These are phyloP conservation scores for Edaphochlamys debaryana DNA, from an alignment of 139 green algal genomes.

Conservation along the genomic window DNA sequence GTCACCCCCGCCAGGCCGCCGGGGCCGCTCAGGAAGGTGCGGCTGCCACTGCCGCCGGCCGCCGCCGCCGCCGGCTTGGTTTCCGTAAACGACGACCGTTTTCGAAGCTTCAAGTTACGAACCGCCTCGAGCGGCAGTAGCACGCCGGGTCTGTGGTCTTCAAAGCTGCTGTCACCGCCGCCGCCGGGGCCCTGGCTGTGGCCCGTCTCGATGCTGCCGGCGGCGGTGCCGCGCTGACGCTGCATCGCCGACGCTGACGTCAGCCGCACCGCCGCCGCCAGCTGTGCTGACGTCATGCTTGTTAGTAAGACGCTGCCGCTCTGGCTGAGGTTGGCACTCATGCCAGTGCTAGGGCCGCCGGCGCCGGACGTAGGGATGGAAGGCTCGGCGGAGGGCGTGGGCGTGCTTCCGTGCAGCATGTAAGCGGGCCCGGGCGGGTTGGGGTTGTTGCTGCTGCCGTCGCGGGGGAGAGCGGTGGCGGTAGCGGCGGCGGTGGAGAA, in stretches of 20 bases:
- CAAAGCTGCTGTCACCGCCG: too few relatives aligned
- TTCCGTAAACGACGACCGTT: too few relatives aligned
- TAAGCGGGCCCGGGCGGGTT: background rate
- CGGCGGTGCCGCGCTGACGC: background rate
- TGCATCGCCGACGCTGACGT: conserved; percentile 34
- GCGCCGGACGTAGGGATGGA: background rate
- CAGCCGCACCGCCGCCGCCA: conserved; percentile 14
- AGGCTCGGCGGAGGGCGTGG: background rate
- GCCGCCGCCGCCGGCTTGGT: too few relatives aligned
- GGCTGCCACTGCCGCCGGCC: too few relatives aligned
- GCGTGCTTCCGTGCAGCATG: background rate
- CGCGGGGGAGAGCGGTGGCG: background rate
- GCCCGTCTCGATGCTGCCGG: background rate
- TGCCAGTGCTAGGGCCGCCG: too few relatives aligned
- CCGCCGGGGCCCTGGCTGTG: too few relatives aligned
- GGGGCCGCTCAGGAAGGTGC: too few relatives aligned
- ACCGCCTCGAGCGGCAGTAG: too few relatives aligned
- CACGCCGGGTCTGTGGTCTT: too few relatives aligned
- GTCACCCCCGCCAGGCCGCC: too few relatives aligned
- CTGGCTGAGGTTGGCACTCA: background rate
- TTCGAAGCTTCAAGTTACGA: too few relatives aligned
- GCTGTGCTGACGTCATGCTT: conserved; percentile 20
- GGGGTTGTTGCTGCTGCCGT: background rate
- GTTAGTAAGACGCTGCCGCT: background rate
- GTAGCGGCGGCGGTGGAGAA: conserved; percentile 9